phyloP scores from a whole-genome alignment of 2,329 filamentous ascomycete species.

The Arthrobotrys sinensis region DNA sequence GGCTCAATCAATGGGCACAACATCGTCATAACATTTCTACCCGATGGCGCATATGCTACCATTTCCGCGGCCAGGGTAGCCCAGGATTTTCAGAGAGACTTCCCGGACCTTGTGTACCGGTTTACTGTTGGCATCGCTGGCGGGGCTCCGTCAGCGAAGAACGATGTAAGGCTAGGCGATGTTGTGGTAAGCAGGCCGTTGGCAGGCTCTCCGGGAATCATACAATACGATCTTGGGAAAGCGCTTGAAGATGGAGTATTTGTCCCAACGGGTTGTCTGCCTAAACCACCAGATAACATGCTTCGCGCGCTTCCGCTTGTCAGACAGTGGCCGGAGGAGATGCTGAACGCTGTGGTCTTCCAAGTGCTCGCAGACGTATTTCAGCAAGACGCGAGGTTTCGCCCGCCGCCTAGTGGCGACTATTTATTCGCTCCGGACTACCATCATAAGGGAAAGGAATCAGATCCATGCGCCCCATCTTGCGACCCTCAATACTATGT shows the following conservation, averaged over 20 bases:
- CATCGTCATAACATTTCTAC: constrained; percentile 65
- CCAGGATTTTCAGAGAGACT: constrained; percentile 66
- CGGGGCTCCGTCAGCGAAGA: not conserved
- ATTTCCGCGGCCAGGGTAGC: constrained; percentile 66
- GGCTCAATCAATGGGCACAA: constrained; percentile 65
- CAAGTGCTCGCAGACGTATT: not conserved
- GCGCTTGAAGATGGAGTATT: not conserved
- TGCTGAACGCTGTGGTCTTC: not conserved
- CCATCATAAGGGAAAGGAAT: not conserved
- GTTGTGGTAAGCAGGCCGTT: constrained; percentile 6
- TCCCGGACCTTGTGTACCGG: constrained; percentile 63
- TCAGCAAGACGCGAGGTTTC: not conserved
- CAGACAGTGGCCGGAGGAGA: not conserved
- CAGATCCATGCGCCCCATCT: not conserved
- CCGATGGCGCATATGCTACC: constrained; percentile 65
- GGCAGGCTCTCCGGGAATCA: not conserved
- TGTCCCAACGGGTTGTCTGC: not conserved
- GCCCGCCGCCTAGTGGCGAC: not conserved
- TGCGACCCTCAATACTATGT: not conserved
- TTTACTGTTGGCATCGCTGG: constrained; percentile 18
- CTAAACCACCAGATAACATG: not conserved
- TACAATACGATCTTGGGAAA: constrained; percentile 39
- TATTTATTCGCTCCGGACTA: not conserved
- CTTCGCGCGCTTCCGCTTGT: not conserved
- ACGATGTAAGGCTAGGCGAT: constrained; percentile 9